Percentiles rank a stretch among this genome's conserved stretches.
Evolutionary conservation across 139 green algal genomes (phyloP).

Genomic region (Astrephomene gubernaculifera): DNA sequence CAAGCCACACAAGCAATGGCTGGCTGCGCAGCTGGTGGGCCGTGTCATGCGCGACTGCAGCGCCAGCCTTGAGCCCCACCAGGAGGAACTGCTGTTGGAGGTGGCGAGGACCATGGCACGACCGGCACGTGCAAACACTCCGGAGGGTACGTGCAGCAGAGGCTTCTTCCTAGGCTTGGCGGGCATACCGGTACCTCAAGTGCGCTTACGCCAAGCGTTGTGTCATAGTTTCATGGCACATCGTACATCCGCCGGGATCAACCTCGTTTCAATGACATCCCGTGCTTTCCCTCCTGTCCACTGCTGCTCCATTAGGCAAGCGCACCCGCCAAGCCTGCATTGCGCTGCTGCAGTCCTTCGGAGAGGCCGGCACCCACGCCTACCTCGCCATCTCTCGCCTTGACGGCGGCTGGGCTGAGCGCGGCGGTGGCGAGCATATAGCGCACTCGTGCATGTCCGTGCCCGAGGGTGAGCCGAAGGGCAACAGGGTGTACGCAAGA

Average conservation of each 20-base stretch:
- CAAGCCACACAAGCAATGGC: constrained; percentile 75
- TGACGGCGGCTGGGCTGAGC: background rate
- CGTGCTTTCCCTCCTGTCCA: too few relatives aligned
- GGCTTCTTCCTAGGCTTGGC: too few relatives aligned
- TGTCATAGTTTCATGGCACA: too few relatives aligned
- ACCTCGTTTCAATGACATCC: too few relatives aligned
- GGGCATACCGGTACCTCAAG: too few relatives aligned
- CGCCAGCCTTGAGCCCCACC: constrained; percentile 41
- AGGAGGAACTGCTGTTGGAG: constrained; percentile 67
- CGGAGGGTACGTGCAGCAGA: constrained; percentile 33
- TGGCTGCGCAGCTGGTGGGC: constrained; percentile 61
- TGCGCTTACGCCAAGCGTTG: too few relatives aligned
- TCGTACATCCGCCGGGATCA: too few relatives aligned
- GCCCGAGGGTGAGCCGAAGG: too few relatives aligned
- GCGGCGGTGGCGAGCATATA: too few relatives aligned
- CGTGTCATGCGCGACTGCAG: constrained; percentile 65
- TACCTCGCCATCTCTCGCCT: constrained; percentile 39
- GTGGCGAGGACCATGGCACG: constrained; percentile 58
- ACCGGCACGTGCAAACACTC: constrained; percentile 42
- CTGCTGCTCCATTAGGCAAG: too few relatives aligned
- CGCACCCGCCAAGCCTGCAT: constrained; percentile 47
- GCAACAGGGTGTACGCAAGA: too few relatives aligned
- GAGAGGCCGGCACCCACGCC: constrained; percentile 45
- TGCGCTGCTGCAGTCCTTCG: constrained; percentile 54
- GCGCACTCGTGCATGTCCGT: too few relatives aligned